Evolutionary conservation across 2,329 filamentous ascomycete genomes (phyloP), one percentile per base, ranked within the genome.

Genomic region (Alternaria sp.): DNA sequence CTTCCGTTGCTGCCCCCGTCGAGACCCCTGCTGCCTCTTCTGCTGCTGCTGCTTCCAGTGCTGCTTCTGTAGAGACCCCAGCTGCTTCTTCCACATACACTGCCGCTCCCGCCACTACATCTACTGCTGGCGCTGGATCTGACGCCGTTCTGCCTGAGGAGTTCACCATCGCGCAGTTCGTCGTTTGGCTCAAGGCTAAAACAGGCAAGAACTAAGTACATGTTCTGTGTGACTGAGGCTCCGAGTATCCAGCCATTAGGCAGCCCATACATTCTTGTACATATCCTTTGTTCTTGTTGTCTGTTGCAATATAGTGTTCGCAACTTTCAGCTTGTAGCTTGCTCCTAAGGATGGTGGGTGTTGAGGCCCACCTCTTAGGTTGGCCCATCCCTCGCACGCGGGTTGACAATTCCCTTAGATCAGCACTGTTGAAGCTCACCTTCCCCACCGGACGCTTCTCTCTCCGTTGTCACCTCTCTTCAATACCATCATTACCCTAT

Each of bases 151-250:
- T 72, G 11, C 69, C 68, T 14, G 54, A 67, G 28, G 58, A 66
- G 50, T 72, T 71, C 63, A 72, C 69, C 11, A 63, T 72, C 45
- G 60, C 66, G 58, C 58, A 72, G 39, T 67, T 72, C 60, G 61
- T 72, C 44, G 65, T 68, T 5, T 73, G 69, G 69, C 58, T 72
- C 44, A 67, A 62, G 67, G 63, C 62, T 2, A 69, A 66, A 50
- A 46, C 46, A 17, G 51, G 45, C 39, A 50, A 51, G 51, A 58
- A 58, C 37, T 55, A 42, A 62, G 45, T 33, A 24, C 14, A 14
- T n/a, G 1, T 11, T 7, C 9, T 29, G 44, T 34, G 31, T 31
- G 13, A 33, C 13, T 62, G 49, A 51, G 23, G n/a, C 41, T 5
- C 21, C 24, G 23, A 33, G 34, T 48, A 34, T 13, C 13, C 17